Conservation (phyloP, 192 early-diverging fungal species). For the Umbelopsis sp. region DNA sequence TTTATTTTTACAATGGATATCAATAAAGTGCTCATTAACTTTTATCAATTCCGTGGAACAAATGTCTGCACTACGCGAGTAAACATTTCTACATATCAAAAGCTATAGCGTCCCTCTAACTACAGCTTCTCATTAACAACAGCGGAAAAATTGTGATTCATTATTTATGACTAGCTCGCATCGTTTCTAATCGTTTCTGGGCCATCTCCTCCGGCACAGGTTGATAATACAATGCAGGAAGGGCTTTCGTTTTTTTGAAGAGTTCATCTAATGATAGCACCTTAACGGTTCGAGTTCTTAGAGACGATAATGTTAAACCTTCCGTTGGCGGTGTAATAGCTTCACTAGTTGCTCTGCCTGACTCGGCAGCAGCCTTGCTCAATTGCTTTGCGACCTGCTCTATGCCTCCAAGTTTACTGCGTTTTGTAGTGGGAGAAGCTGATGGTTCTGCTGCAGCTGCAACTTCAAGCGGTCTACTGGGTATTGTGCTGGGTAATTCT, state of each 20-base stretch:
- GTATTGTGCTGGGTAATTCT: constrained; percentile 5
- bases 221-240: constrained; percentile 36
- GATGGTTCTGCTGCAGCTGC: constrained; percentile 6
- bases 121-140: not conserved
- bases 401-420: constrained; percentile 23
- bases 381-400: constrained; percentile 39
- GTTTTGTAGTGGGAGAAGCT: not conserved
- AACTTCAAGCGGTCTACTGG: not conserved
- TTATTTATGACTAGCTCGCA: not conserved
- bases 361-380: constrained; percentile 24
- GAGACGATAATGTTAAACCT: not conserved
- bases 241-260: constrained; percentile 32
- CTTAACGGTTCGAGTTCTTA: not conserved
- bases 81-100: not conserved
- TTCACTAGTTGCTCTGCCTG: not conserved
- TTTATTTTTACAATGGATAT: no score
- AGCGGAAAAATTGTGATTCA: not conserved
- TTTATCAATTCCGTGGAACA: no score
- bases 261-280: constrained; percentile 34
- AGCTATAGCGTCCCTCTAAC: no score
- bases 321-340: not conserved
- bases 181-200: constrained; percentile 17
- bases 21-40: no score
- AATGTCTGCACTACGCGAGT: no score
- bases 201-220: constrained; percentile 29